Base-by-base conservation (phyloP, 257 asterid species). In the Gardenia jasminoides region DNA sequence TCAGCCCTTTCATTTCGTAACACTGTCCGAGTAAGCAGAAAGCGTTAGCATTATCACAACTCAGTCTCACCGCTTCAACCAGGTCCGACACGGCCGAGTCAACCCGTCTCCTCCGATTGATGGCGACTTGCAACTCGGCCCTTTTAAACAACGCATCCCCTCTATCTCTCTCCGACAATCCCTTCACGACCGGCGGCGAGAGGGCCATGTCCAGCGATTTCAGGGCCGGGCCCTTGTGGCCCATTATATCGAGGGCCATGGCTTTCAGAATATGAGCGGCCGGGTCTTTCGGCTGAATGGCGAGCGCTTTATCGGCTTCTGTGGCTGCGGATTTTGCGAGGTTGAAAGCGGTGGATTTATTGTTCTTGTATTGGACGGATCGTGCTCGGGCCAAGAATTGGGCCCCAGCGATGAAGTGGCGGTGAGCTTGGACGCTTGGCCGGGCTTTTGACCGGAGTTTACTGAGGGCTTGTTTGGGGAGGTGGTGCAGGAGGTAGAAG, bases 391-490 rank as follows among this genome's bases (percentile, higher is more conserved):
- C 84, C 69, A 94, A 91, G 89, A 88, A 75, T 76, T 91, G 93
- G 41, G 98, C 98, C 10, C 97, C 98, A 52, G 83, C 86, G 76
- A 92, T 87, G 91, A 94, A 90, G 88, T 92, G 97, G 80, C 92
- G 92, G 81, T 91, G 84, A 72, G 92, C 90, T 75, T 89, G 93
- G 87, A 76, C 75, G 81, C 70, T 88, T 82, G 96, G 90, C 1
- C 96, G 92, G 88, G 78, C 33, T 56, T 81, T 83, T 13, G 92
- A 84, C 67, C 97, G 97, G 89, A 90, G 89, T 67, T 85, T 85
- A 67, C 88, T 33, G 65, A 89, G 56, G 78, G 93, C 92, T 80
- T 87, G 93, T 70, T 85, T 89, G 62, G 97, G 97, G 74, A 91
- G 85, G 47, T 71, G 79, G 50, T 85, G 91, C 72, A 94, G 83